phyloP scores from a whole-genome alignment of 495 filamentous ascomycete genomes.

The Neurospora discreta region DNA sequence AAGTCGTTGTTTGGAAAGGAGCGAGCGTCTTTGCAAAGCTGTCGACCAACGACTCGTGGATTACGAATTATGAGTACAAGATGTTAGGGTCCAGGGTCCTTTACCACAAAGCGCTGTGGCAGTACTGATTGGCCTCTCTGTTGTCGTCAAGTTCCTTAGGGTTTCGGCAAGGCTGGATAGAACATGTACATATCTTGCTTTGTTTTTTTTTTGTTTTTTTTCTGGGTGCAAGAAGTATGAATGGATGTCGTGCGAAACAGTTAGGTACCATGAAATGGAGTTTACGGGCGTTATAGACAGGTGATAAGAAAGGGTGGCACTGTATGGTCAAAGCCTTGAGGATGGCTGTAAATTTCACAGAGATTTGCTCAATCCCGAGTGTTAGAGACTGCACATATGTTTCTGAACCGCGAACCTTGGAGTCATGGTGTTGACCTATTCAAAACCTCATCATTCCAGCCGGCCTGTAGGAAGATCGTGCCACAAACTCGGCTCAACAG shows the following conservation, averaged over 20 bases:
- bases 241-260: neutral
- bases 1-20: conserved; percentile 95
- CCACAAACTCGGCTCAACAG: neutral
- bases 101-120: conserved; percentile 83
- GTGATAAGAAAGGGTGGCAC: neutral
- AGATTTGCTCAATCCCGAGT: neutral
- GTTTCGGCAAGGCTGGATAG: neutral
- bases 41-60: conserved; percentile 87
- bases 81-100: conserved; percentile 68
- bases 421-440: neutral
- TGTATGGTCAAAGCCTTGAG: neutral
- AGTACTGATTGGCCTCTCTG: conserved; percentile 22
- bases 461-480: neutral
- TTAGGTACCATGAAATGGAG: neutral
- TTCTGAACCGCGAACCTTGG: neutral
- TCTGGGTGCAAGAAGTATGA: neutral
- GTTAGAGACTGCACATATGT: neutral
- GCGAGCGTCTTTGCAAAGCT: conserved; percentile 96
- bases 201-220: neutral
- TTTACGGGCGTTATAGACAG: neutral
- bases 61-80: conserved; percentile 79
- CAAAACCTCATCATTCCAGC: neutral
- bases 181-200: neutral
- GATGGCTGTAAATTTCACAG: neutral
- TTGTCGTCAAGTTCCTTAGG: neutral